Base-by-base conservation (phyloP, 169 alveolate species). In the Babesia ovata region DNA sequence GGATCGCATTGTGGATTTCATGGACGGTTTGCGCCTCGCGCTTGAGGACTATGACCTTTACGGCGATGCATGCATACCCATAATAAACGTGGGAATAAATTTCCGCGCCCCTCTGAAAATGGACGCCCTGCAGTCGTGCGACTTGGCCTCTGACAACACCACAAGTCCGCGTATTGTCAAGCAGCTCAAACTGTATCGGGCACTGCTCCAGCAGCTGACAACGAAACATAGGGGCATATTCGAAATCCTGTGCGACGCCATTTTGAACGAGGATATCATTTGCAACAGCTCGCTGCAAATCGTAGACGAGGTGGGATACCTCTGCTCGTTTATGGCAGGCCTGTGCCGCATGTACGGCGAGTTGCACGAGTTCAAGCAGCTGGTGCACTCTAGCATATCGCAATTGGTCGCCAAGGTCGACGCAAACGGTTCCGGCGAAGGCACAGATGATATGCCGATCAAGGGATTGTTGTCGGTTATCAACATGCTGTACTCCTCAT, bases 181-280 rank as follows among this genome's bases (percentile, higher is more conserved):
- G 54, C 83, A 73, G 74, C 73, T 81, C 57, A 81, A 73, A 58
- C 53, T 81, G 42, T 73, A 54, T 57, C 77, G 63, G 75, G 84
- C 84, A 16, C 54, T 81, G 26, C 56, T 81, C 17, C 88, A 81
- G 52, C 83, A 81, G 57, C 49, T 75, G n/a, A 60, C 70, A 8
- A 63, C 70, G 17, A 29, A 39, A 33, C 50, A 33, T 4, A 28
- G 46, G 3, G 29, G 11, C 36, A 33, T 63, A 11, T 49, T 56
- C n/a, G 66, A 67, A 7, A 67, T 21, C 19, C 73, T 63, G 4
- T 53, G 71, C 46, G 39, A 52, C 24, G 63, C 49, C 1, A 44
- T 52, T 0, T 57, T 73, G 36, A 81, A 21, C 36, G 75, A 75
- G 29, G 39, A 11, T 45, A 58, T 79, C 33, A 63, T 75, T n/a